phyloP scores from a whole-genome alignment of 768 basidiomycete genomes.

The Austroboletus festivus region DNA sequence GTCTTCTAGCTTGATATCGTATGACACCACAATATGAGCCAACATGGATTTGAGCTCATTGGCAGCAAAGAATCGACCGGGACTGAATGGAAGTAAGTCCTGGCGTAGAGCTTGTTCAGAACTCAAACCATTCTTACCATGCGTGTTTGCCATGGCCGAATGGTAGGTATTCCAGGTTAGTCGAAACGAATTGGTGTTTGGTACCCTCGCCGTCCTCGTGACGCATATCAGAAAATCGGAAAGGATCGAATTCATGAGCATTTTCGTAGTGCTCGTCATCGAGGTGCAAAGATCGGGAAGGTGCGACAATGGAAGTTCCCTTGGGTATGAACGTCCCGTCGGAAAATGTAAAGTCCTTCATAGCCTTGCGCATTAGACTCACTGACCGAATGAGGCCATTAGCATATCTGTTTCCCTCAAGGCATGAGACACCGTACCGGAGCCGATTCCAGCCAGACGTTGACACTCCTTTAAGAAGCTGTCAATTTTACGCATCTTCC shows the following conservation, averaged over 20 bases:
- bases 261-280: too few species aligned
- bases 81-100: background rate
- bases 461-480: too few species aligned
- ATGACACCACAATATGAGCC: background rate
- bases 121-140: background rate
- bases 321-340: too few species aligned
- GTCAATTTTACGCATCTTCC: too few species aligned
- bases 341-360: too few species aligned
- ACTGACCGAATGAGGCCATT: too few species aligned
- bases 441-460: too few species aligned
- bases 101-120: too few species aligned
- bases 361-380: too few species aligned
- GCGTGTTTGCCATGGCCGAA: background rate
- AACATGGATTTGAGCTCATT: background rate
- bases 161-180: background rate
- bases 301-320: too few species aligned
- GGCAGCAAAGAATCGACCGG: background rate
- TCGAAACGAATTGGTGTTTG: background rate
- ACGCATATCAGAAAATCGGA: background rate
- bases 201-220: background rate
- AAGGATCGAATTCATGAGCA: background rate
- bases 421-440: background rate
- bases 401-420: too few species aligned
- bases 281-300: too few species aligned
- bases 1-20: background rate